phyloP scores from a whole-genome alignment of 805 yeast genomes.

The Candida tammaniensis region DNA sequence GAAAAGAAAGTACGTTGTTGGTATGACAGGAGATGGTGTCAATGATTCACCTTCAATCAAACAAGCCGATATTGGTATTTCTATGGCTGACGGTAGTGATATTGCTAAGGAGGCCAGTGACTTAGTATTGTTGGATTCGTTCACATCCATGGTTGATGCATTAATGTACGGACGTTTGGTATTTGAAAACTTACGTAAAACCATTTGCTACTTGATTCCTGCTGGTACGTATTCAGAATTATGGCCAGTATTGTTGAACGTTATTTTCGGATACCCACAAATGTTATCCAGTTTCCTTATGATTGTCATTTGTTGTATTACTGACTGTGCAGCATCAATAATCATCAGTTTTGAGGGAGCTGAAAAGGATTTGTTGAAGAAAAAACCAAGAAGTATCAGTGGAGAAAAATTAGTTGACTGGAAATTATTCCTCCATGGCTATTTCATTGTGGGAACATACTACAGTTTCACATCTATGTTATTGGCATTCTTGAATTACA shows the following conservation, averaged over 20 bases:
- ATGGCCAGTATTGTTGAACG: constrained; percentile 48
- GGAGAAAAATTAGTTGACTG: constrained; percentile 40
- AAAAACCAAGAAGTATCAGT: constrained; percentile 40
- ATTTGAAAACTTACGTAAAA: constrained; percentile 47
- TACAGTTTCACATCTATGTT: constrained; percentile 40
- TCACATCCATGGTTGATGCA: constrained; percentile 30
- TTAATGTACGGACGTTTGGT: constrained; percentile 43
- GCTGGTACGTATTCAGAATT: constrained; percentile 51
- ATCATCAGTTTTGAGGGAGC: constrained; percentile 42
- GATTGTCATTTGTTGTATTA: constrained; percentile 48
- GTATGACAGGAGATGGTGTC: constrained; percentile 38
- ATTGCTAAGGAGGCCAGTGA: constrained; percentile 39
- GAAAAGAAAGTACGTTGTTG: constrained; percentile 22
- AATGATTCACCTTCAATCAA: constrained; percentile 35
- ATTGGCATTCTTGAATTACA: constrained; percentile 35
- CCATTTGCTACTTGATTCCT: constrained; percentile 46
- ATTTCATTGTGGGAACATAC: constrained; percentile 40
- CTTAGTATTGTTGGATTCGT: constrained; percentile 25
- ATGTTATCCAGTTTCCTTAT: constrained; percentile 46
- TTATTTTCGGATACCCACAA: constrained; percentile 50
- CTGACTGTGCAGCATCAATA: constrained; percentile 47
- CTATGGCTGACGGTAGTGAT: constrained; percentile 27
- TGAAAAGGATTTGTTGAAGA: constrained; percentile 40
- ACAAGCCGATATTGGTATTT: constrained; percentile 33
- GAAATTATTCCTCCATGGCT: constrained; percentile 40